Conservation (phyloP, 306 rosid species). For the Rubus idaeus region DNA sequence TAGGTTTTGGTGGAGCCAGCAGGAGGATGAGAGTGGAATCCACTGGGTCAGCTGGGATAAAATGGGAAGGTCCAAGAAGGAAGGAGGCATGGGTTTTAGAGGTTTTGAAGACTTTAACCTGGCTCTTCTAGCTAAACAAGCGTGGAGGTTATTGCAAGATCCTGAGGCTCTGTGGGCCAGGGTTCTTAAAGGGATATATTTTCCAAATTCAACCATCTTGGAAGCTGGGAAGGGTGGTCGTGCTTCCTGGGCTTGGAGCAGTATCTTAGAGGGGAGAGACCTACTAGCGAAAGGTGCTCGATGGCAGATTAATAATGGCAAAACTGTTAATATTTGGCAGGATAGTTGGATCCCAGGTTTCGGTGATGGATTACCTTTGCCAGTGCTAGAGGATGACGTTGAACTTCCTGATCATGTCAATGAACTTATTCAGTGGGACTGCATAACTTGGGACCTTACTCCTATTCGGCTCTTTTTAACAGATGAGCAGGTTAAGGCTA, state of each 20-base stretch:
- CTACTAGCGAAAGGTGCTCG: background rate
- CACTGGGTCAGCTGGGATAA: background rate
- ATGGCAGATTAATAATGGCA: background rate
- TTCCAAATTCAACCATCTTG: background rate
- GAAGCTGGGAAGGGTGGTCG: background rate
- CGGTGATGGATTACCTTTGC: no score
- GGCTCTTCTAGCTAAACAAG: background rate
- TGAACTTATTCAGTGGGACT: no score
- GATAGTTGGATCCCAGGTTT: no score
- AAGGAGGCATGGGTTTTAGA: background rate
- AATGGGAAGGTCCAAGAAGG: background rate
- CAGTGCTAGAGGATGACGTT: no score
- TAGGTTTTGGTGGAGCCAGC: background rate
- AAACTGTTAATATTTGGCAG: background rate
- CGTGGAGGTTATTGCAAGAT: background rate
- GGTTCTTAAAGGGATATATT: background rate
- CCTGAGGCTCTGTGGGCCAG: background rate
- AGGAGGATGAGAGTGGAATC: no score
- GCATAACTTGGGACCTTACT: no score
- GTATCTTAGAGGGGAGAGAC: background rate
- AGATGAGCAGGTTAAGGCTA: no score
- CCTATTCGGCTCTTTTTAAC: no score
- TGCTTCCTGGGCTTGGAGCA: background rate
- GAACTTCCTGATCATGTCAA: no score
- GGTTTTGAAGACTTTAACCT: background rate